Evolutionary conservation across 1,284 basidiomycete genomes (phyloP).

Genomic region (Cryptococcus sp.): DNA sequence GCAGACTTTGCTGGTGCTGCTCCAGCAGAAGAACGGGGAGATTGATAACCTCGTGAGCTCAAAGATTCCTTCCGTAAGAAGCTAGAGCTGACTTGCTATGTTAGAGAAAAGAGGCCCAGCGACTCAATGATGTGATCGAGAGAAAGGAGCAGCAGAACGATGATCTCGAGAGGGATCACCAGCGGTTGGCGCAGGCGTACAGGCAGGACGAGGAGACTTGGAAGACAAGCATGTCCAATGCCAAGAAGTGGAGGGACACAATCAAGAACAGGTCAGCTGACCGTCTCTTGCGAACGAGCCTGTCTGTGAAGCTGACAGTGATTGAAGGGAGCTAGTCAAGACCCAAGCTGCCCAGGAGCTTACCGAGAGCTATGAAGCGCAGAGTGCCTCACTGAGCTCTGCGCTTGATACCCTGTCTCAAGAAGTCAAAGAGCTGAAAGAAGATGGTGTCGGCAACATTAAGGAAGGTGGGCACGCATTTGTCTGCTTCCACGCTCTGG

Average conservation of each 20-base stretch:
- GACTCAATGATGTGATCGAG: not conserved
- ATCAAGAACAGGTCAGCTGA: conserved; percentile 1
- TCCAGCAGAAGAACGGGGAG: conserved; percentile 2
- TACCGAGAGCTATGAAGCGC: not conserved
- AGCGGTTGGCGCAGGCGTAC: not conserved
- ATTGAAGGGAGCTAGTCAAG: not conserved
- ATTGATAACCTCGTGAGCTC: not conserved
- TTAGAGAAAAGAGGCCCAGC: not conserved
- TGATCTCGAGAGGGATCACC: not conserved
- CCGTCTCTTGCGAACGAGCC: not conserved
- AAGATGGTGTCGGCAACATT: not conserved
- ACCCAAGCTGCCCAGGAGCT: conserved; percentile 1
- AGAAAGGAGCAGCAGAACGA: not conserved
- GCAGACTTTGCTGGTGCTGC: not conserved
- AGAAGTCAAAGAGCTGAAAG: not conserved
- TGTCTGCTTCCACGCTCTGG: not conserved
- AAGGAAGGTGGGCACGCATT: not conserved
- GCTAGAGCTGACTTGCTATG: not conserved
- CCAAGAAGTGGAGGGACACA: conserved; percentile 2
- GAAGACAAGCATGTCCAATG: conserved; percentile 2
- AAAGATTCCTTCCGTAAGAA: no score
- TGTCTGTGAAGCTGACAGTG: not conserved
- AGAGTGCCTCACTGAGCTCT: not conserved
- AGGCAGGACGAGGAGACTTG: not conserved
- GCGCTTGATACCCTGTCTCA: not conserved